Evolutionary conservation across 2,329 filamentous ascomycete genomes (phyloP).

Genomic region (Westerdykella sp.): DNA sequence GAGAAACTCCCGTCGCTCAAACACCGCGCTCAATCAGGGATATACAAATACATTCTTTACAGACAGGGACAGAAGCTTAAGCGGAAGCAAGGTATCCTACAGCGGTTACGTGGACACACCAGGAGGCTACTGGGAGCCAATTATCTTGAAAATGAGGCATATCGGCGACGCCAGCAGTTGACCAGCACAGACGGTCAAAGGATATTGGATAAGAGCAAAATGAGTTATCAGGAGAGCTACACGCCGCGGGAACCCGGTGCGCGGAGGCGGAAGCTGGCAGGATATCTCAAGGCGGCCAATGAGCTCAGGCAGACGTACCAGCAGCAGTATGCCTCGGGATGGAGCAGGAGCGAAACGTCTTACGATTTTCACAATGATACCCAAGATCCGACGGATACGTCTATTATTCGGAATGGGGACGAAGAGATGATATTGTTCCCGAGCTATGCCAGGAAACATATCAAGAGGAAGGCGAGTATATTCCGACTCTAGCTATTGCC

Average conservation of each 20-base stretch:
- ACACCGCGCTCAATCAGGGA: slow-evolving; percentile 64
- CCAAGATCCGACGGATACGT: slow-evolving; percentile 56
- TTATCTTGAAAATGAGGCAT: slow-evolving; percentile 30
- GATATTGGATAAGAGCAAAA: slow-evolving; percentile 16
- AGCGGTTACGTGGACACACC: slow-evolving; percentile 29
- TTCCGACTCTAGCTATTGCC: neutral
- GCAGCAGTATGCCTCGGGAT: slow-evolving; percentile 46
- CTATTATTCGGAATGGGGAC: slow-evolving; percentile 70
- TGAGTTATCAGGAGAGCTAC: slow-evolving; percentile 33
- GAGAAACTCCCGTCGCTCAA: slow-evolving; percentile 67
- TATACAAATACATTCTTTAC: slow-evolving; percentile 67
- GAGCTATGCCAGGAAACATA: slow-evolving; percentile 76
- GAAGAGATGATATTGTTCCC: slow-evolving; percentile 95
- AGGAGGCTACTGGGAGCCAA: slow-evolving; percentile 22
- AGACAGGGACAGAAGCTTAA: slow-evolving; percentile 45
- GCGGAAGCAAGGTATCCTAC: slow-evolving; percentile 22
- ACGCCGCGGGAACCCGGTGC: slow-evolving; percentile 56
- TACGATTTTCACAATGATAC: slow-evolving; percentile 38
- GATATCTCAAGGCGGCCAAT: slow-evolving; percentile 65
- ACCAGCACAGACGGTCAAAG: slow-evolving; percentile 17
- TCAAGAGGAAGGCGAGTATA: slow-evolving; percentile 42
- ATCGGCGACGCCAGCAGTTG: slow-evolving; percentile 27
- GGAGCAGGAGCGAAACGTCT: slow-evolving; percentile 42
- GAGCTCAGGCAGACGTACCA: slow-evolving; percentile 64
- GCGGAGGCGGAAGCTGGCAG: slow-evolving; percentile 71